Evolutionary conservation across 148 eudicot genomes (phyloP).

Genomic region (Dysphania ambrosioides): DNA sequence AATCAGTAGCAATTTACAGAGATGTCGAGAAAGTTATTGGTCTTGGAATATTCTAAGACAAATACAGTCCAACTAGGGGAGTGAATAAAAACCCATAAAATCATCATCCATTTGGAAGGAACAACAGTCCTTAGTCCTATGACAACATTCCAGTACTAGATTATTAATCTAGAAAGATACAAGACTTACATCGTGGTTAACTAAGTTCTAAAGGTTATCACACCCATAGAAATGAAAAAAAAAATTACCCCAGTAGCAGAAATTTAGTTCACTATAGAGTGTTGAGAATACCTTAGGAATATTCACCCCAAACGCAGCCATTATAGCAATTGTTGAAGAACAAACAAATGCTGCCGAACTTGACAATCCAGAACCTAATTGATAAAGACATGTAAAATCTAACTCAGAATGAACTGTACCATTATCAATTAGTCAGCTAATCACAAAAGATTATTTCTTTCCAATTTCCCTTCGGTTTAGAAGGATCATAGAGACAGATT

Average conservation of each 20-base stretch:
- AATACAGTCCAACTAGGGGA: neutral
- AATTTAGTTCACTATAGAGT: neutral
- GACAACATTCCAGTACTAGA: neutral
- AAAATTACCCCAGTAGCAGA: neutral
- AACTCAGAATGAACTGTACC: neutral
- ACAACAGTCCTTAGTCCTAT: neutral
- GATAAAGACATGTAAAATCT: slow-evolving; percentile 16
- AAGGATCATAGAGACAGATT: neutral
- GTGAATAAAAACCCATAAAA: neutral
- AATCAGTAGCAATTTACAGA: neutral
- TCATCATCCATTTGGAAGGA: neutral
- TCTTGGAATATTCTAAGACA: neutral
- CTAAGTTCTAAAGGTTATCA: neutral
- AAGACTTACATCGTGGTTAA: neutral
- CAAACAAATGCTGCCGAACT: slow-evolving; percentile 99
- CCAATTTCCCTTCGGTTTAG: neutral
- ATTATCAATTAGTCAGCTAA: slow-evolving; percentile 6
- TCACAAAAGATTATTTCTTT: neutral
- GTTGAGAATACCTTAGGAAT: slow-evolving; percentile 61
- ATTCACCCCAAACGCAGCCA: slow-evolving; percentile 70
- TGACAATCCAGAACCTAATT: slow-evolving; percentile 85
- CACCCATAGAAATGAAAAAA: neutral
- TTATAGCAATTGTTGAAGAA: slow-evolving; percentile 86
- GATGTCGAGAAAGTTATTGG: no score
- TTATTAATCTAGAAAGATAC: no score